Conservation (phyloP, 495 filamentous ascomycete genomes). For the Aspergillus bertholletiae region DNA sequence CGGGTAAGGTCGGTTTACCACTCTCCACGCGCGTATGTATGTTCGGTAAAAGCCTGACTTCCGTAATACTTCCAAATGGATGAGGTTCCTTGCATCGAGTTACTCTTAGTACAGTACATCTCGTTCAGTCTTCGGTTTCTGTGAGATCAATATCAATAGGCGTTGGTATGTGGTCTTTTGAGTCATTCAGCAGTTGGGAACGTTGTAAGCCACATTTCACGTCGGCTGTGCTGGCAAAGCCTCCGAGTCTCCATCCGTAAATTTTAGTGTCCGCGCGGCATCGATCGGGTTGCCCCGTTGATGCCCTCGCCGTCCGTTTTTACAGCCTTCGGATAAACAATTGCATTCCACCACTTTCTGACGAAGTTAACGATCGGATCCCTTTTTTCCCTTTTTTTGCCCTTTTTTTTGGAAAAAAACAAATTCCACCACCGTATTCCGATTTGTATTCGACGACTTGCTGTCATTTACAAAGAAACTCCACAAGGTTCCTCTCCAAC, state of each 20-base stretch:
- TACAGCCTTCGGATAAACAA: constrained; percentile 20
- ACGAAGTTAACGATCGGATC: not conserved
- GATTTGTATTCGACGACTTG: not conserved
- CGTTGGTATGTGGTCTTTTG: not conserved
- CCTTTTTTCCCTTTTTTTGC: not conserved
- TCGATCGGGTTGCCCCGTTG: constrained; percentile 24
- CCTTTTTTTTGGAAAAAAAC: not conserved
- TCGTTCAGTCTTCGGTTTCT: not conserved
- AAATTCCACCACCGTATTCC: not conserved
- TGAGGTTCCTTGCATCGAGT: not conserved
- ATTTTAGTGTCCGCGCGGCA: constrained; percentile 21
- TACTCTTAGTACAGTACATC: not conserved
- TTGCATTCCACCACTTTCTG: constrained; percentile 7
- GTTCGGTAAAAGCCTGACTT: not conserved
- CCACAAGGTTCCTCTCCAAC: not conserved
- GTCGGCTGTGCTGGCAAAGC: not conserved
- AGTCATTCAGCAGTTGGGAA: not conserved
- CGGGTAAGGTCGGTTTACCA: not conserved
- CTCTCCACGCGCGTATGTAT: not conserved
- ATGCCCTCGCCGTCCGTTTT: constrained; percentile 13
- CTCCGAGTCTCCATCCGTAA: not conserved
- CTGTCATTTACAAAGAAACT: not conserved
- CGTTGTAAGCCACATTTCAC: not conserved
- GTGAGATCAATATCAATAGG: too few species aligned
- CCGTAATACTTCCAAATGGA: not conserved